Evolutionary conservation across 257 asterid genomes (phyloP), one percentile per base, ranked within the genome.

Genomic region (Capsicum pubescens): DNA sequence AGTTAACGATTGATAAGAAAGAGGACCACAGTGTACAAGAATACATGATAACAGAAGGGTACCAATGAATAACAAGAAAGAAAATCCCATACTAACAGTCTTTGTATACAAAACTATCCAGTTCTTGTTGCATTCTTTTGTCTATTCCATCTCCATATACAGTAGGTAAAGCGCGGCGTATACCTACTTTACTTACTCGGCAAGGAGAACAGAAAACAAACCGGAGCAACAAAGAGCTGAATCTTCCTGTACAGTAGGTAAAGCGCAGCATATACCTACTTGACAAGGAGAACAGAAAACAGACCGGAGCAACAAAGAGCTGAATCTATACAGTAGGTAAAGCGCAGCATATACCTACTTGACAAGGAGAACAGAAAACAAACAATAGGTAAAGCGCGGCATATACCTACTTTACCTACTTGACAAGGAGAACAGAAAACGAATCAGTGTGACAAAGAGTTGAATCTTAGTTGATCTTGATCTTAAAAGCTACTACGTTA

Each of bases 1-100:
- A 84, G n/a, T 59, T 77, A 84, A 26, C 10, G 79, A 36, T 48
- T 52, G 79, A 56, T 50, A 68, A 10, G 79, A 60, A 82, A 82
- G 79, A 4, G 84, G 84, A 5, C 84, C 84, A 15, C 36, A 82
- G 36, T 26, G 66, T 36, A 70, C 74, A 46, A 82, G 15, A 12
- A 11, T 21, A 36, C 64, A 82, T 5, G 79, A 82, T 82, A 82
- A 66, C 39, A 66, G 19, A 70, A 82, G 84, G 79, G 61, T 26
- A 8, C 15, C 10, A 58, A 82, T 52, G 17, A n/a, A 63, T 55
- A 82, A 26, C 79, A 82, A 2, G 2, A 82, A 46, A 57, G 7
- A 58, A n/a, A 46, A 57, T 67, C 4, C 64, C 84, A 82, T 66
- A 4, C 78, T 72, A 71, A 17, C 56, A 26, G 32, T 26, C 32